Conservation (phyloP, 441 rosid genomes). For the Raphanus hybrid region DNA sequence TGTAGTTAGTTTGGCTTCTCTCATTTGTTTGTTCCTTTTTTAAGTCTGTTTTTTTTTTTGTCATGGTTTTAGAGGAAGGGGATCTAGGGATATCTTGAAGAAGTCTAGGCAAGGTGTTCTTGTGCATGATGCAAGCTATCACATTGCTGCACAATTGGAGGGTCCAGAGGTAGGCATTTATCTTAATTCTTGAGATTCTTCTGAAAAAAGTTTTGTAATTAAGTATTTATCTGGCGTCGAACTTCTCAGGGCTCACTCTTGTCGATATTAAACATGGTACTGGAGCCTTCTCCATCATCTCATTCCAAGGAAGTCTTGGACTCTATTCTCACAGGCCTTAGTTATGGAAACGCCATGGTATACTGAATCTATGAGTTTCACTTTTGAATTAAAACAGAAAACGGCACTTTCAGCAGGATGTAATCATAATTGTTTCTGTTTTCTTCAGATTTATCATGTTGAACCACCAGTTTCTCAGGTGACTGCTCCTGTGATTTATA, state of each 20-base stretch:
- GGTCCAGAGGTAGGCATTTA: conserved; percentile 86
- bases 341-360: conserved; percentile 77
- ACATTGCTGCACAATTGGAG: conserved; percentile 74
- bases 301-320: conserved; percentile 43
- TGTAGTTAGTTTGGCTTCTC: conserved; percentile 2
- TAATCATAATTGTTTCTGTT: conserved; percentile 10
- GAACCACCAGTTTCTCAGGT: conserved; percentile 58
- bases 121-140: conserved; percentile 89
- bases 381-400: neutral
- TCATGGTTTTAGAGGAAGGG: conserved; percentile 70
- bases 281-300: conserved; percentile 58
- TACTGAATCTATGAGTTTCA: no score
- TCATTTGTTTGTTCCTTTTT: neutral
- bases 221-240: conserved; percentile 2
- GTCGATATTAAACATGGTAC: conserved; percentile 58
- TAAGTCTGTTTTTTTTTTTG: conserved; percentile 32
- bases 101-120: conserved; percentile 70
- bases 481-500: conserved; percentile 76
- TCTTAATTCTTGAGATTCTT: conserved; percentile 23
- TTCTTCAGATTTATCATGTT: conserved; percentile 71
- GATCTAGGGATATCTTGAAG: conserved; percentile 86
- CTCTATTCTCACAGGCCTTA: conserved; percentile 61
- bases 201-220: neutral
- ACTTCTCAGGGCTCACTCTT: conserved; percentile 60
- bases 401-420: neutral